Evolutionary conservation across 352 stramenopile genomes (phyloP).

Genomic region (Elongisporangium anandrum): DNA sequence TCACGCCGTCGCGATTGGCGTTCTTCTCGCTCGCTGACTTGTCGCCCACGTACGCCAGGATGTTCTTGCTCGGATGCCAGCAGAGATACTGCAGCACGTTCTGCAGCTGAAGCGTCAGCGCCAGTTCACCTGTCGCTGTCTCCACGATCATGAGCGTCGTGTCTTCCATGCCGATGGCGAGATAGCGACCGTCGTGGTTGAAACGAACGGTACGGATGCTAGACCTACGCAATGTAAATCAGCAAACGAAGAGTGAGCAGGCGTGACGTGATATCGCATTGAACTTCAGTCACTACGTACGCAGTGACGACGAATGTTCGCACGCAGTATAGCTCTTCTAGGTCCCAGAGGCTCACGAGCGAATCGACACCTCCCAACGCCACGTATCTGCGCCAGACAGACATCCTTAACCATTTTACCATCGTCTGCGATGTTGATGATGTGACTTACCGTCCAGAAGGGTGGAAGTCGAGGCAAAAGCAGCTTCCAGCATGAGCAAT

Average conservation of each 20-base stretch:
- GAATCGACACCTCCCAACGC: conserved; percentile 79
- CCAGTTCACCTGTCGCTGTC: conserved; percentile 51
- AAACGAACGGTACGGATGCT: conserved; percentile 80
- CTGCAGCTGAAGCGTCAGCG: conserved; percentile 61
- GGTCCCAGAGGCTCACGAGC: conserved; percentile 80
- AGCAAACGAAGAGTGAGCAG: conserved; percentile 2
- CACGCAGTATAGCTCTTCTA: conserved; percentile 83
- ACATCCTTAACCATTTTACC: too few relatives aligned
- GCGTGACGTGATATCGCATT: too few relatives aligned
- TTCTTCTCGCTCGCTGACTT: conserved; percentile 76
- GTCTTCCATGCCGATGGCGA: conserved; percentile 79
- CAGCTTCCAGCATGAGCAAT: conserved; percentile 79
- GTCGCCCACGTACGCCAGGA: conserved; percentile 84
- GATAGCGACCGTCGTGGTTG: conserved; percentile 64
- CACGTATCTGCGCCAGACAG: conserved; percentile 58
- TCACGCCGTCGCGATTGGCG: conserved; percentile 72
- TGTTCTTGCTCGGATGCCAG: conserved; percentile 79
- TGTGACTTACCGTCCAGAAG: conserved; percentile 50
- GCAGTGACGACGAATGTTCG: conserved; percentile 79
- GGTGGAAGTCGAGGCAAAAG: conserved; percentile 74
- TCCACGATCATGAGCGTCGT: conserved; percentile 62
- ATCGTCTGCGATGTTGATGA: background rate
- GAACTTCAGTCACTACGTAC: conserved; percentile 23
- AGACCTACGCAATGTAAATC: conserved; percentile 26
- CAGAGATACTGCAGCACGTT: conserved; percentile 71